Conservation (phyloP, 768 basidiomycete genomes). For the Hydnum rufescens region DNA sequence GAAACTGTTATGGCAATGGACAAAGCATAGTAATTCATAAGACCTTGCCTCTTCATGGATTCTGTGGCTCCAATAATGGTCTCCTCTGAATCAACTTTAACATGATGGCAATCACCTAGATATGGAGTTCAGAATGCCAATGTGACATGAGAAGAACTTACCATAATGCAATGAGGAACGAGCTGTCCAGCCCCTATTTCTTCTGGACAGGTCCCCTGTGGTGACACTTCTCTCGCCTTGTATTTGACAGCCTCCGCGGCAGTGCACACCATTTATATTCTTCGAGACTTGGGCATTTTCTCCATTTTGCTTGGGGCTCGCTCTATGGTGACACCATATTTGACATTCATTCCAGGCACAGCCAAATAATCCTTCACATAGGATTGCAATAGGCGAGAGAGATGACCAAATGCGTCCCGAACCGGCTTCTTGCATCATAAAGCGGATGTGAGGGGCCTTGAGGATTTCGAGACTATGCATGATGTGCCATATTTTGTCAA, state of each 20-base stretch:
- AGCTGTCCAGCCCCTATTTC: slow-evolving; percentile 68
- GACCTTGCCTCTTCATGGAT: slow-evolving; percentile 64
- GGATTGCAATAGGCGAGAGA: slow-evolving; percentile 61
- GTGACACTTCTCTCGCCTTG: slow-evolving; percentile 75
- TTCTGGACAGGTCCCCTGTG: slow-evolving; percentile 75
- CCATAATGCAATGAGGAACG: slow-evolving; percentile 88
- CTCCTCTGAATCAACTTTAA: slow-evolving; percentile 54
- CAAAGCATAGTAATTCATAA: slow-evolving; percentile 94
- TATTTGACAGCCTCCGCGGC: slow-evolving; percentile 37
- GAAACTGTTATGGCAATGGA: background rate
- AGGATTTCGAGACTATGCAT: background rate
- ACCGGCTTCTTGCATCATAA: slow-evolving; percentile 92
- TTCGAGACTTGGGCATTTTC: slow-evolving; percentile 77
- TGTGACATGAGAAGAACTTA: slow-evolving; percentile 20
- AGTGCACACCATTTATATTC: slow-evolving; percentile 47
- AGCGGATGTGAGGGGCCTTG: slow-evolving; percentile 61
- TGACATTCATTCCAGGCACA: slow-evolving; percentile 94
- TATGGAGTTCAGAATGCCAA: background rate
- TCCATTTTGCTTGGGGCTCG: slow-evolving; percentile 57
- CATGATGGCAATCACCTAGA: slow-evolving; percentile 36
- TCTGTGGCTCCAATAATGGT: slow-evolving; percentile 56
- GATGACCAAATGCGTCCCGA: slow-evolving; percentile 76
- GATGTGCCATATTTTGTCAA: too few species aligned
- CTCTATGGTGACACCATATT: slow-evolving; percentile 90
- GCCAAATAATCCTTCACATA: slow-evolving; percentile 64